phyloP scores from a whole-genome alignment of 2,329 filamentous ascomycete species.

The Exophiala sideris region DNA sequence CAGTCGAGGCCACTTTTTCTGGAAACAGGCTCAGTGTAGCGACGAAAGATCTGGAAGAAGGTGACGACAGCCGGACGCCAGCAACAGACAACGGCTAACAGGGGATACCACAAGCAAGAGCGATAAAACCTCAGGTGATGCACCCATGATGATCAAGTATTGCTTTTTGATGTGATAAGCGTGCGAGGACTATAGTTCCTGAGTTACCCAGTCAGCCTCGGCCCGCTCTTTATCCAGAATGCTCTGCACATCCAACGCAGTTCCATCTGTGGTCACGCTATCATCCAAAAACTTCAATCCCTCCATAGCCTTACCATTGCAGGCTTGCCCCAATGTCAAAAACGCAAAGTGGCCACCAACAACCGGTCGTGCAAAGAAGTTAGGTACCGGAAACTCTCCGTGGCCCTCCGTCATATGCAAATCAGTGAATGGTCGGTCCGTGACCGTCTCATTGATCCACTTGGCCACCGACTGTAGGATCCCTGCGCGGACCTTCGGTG shows the following conservation, averaged over 20 bases:
- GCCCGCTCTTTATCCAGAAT: slow-evolving; percentile 19
- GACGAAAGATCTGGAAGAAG: no score
- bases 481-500: slow-evolving; percentile 59
- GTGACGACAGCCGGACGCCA: no score
- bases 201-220: slow-evolving; percentile 13
- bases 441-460: slow-evolving; percentile 82
- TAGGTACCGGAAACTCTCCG: slow-evolving; percentile 69
- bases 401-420: slow-evolving; percentile 73
- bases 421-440: slow-evolving; percentile 74
- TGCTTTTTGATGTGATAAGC: no score
- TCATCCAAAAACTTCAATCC: slow-evolving; percentile 52
- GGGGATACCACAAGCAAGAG: no score
- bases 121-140: no score
- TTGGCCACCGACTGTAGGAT: slow-evolving; percentile 70
- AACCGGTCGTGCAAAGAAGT: slow-evolving; percentile 78
- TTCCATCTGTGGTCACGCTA: slow-evolving; percentile 12
- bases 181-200: slow-evolving; percentile 1
- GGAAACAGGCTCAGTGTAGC: no score
- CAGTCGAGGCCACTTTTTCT: no score
- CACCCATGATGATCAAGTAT: no score
- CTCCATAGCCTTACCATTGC: slow-evolving; percentile 63
- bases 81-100: no score
- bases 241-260: slow-evolving; percentile 22
- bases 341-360: slow-evolving; percentile 84
- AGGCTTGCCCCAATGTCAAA: slow-evolving; percentile 75